A percentile compares a stretch with the other conserved stretches of the same genome.
Conservation (phyloP, 371 early-diverging fungal genomes). For the Rhizopus microsporus region DNA sequence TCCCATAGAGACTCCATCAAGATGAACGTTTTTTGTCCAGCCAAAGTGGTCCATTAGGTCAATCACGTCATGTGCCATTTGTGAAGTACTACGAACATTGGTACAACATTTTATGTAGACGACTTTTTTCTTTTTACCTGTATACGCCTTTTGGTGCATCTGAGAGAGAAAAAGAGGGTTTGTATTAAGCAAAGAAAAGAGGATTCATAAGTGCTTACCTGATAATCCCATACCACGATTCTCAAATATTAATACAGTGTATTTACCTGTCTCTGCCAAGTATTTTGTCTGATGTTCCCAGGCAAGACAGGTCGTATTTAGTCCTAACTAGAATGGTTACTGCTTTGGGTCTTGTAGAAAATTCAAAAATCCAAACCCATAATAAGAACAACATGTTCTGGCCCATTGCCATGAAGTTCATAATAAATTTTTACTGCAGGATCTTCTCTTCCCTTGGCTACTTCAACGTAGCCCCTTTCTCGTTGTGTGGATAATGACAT, state of each 20-base stretch:
- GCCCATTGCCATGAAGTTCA: conserved; percentile 66
- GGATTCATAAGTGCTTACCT: conserved; percentile 6
- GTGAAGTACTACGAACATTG: conserved; percentile 41
- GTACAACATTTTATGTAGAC: background rate
- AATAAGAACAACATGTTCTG: conserved; percentile 56
- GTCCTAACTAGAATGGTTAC: conserved; percentile 32
- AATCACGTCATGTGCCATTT: conserved; percentile 65
- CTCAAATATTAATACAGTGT: conserved; percentile 71
- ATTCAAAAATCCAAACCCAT: conserved; percentile 44
- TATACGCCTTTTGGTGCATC: conserved; percentile 58
- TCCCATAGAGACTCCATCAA: conserved; percentile 74
- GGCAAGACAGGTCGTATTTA: conserved; percentile 45
- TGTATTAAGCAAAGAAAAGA: background rate
- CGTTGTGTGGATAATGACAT: conserved; percentile 24
- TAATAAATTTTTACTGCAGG: conserved; percentile 52
- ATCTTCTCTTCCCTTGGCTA: conserved; percentile 20
- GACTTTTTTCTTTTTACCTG: conserved; percentile 28
- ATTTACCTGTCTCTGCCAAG: conserved; percentile 56
- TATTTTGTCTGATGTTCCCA: conserved; percentile 55
- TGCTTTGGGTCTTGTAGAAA: conserved; percentile 11
- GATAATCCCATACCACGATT: conserved; percentile 72
- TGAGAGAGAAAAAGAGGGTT: no score
- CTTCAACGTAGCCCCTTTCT: conserved; percentile 21
- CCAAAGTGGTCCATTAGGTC: conserved; percentile 60
- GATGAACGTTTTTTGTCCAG: conserved; percentile 62